Evolutionary conservation across 768 basidiomycete species (phyloP).

Genomic region (Amanita muscaria): DNA sequence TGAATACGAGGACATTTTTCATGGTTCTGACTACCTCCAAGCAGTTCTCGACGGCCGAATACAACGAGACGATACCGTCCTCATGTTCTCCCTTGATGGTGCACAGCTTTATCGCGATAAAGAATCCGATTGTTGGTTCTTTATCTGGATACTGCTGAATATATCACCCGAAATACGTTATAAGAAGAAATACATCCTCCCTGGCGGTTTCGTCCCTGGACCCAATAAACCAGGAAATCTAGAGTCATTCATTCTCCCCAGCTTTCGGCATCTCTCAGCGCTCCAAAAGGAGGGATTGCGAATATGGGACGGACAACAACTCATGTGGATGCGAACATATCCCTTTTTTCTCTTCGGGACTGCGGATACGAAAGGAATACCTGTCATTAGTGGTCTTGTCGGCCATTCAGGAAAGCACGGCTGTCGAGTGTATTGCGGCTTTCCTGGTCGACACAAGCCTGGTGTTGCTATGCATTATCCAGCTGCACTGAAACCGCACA

Average conservation of each 20-base stretch:
- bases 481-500: neutral
- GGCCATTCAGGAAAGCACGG: neutral
- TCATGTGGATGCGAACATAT: no score
- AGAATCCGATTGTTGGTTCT: no score
- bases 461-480: neutral
- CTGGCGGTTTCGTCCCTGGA: slow-evolving; percentile 25
- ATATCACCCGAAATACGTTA: no score
- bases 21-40: no score
- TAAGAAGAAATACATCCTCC: no score
- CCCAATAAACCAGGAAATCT: slow-evolving; percentile 26
- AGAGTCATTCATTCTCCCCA: slow-evolving; percentile 25
- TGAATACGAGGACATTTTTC: no score
- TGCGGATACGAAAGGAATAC: neutral
- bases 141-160: no score
- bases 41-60: no score
- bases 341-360: neutral
- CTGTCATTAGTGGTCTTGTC: neutral
- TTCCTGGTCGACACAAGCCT: neutral
- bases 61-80: no score
- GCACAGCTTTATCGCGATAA: no score
- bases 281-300: slow-evolving; percentile 18
- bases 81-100: no score
- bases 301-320: slow-evolving; percentile 14
- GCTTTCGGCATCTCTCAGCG: slow-evolving; percentile 23
- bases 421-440: neutral